These are phyloP conservation scores for Fusarium pilosicola DNA, from an alignment of 2,329 filamentous ascomycete genomes.

Conservation along the genomic window DNA sequence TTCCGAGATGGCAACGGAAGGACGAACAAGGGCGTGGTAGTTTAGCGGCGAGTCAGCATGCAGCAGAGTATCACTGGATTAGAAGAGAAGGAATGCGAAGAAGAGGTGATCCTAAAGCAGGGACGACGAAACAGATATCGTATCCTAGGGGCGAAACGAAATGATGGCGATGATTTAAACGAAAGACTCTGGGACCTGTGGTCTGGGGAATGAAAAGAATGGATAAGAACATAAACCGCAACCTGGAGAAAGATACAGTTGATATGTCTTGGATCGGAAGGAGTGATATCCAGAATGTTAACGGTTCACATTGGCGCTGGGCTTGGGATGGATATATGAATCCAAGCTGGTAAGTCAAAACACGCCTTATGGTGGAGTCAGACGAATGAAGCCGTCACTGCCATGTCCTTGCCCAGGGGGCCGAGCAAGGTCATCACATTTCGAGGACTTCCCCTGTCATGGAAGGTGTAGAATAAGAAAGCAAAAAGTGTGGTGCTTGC, in stretches of 20 bases:
- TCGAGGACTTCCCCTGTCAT: slow-evolving; percentile 34
- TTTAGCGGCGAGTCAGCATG: slow-evolving; percentile 9
- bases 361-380: slow-evolving; percentile 35
- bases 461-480: slow-evolving; percentile 51
- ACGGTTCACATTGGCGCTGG: slow-evolving; percentile 19
- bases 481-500: slow-evolving; percentile 44
- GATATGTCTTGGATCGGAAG: slow-evolving; percentile 12
- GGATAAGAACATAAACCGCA: slow-evolving; percentile 19
- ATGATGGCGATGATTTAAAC: neutral
- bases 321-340: slow-evolving; percentile 43
- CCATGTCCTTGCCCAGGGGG: slow-evolving; percentile 40
- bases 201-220: slow-evolving; percentile 9
- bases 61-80: slow-evolving; percentile 20
- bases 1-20: slow-evolving; percentile 31
- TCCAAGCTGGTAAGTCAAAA: slow-evolving; percentile 28
- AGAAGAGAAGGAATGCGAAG: slow-evolving; percentile 15
- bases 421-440: slow-evolving; percentile 34
- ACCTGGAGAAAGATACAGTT: slow-evolving; percentile 1
- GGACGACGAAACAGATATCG: neutral
- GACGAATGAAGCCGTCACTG: slow-evolving; percentile 36
- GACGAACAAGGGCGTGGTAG: slow-evolving; percentile 12
- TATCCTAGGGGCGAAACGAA: neutral
- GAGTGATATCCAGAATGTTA: slow-evolving; percentile 21
- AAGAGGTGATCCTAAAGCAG: slow-evolving; percentile 7
- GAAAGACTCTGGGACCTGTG: slow-evolving; percentile 8